These are phyloP conservation scores for Nakazawaea sp. DNA, from an alignment of 805 yeast species.

Conservation along the genomic window DNA sequence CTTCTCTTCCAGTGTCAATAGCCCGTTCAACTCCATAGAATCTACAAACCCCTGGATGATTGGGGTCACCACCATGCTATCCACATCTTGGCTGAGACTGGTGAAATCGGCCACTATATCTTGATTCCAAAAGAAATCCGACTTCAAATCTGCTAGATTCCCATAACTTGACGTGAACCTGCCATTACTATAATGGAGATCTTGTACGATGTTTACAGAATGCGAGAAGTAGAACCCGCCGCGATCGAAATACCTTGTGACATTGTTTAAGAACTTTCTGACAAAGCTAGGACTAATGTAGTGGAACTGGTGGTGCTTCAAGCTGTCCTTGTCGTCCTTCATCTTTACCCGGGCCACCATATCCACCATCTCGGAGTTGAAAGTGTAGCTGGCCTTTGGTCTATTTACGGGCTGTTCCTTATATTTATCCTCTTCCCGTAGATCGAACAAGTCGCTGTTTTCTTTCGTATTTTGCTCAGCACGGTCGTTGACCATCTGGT, in stretches of 20 bases:
- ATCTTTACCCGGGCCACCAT: not conserved
- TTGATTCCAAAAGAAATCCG: slow-evolving; percentile 17
- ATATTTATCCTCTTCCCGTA: not conserved
- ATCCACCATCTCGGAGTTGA: not conserved
- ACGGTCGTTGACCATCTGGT: not conserved
- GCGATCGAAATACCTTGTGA: slow-evolving; percentile 13
- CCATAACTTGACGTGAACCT: slow-evolving; percentile 1
- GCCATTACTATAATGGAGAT: not conserved
- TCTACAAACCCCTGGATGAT: slow-evolving; percentile 17
- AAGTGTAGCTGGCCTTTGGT: not conserved
- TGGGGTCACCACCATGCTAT: slow-evolving; percentile 12
- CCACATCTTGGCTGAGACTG: not conserved
- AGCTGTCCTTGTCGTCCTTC: not conserved
- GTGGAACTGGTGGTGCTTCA: not conserved
- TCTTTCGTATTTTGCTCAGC: not conserved
- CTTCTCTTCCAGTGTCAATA: not conserved
- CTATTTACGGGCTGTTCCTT: not conserved
- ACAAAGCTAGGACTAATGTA: slow-evolving; percentile 11
- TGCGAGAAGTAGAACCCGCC: slow-evolving; percentile 19
- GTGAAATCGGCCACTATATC: slow-evolving; percentile 12
- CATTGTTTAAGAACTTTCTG: slow-evolving; percentile 12
- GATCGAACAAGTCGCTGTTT: not conserved
- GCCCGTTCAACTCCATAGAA: slow-evolving; percentile 7
- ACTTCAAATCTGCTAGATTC: slow-evolving; percentile 2
- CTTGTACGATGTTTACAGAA: slow-evolving; percentile 10